Evolutionary conservation across 192 early-diverging fungal genomes (phyloP).

Genomic region (Coemansia sp.): DNA sequence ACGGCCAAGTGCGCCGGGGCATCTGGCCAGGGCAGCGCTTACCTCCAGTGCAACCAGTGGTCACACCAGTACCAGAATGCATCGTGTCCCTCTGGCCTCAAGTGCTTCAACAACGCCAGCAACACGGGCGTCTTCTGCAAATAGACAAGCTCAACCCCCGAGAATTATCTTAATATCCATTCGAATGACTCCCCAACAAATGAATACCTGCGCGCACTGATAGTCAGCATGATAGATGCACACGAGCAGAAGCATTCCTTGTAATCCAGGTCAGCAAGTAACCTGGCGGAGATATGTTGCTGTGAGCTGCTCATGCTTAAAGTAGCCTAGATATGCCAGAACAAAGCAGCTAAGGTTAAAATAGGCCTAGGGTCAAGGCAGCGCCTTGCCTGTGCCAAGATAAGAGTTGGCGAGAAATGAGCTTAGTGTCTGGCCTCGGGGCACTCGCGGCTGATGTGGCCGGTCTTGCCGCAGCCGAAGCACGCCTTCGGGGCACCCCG

Average conservation of each 20-base stretch:
- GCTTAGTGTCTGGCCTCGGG: conserved; percentile 15
- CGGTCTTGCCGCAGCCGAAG: conserved; percentile 51
- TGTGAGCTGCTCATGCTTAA: too few relatives aligned
- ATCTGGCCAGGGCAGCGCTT: conserved; percentile 21
- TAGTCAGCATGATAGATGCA: too few relatives aligned
- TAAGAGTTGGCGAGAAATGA: neutral
- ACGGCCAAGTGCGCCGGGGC: neutral
- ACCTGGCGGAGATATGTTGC: too few relatives aligned
- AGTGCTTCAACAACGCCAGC: conserved; percentile 38
- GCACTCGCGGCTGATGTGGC: conserved; percentile 51
- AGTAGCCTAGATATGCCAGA: too few relatives aligned
- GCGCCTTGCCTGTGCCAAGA: too few relatives aligned
- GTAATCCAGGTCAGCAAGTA: too few relatives aligned
- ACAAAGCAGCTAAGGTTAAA: too few relatives aligned
- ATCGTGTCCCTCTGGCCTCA: conserved; percentile 26
- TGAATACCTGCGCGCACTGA: too few relatives aligned
- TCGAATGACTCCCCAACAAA: too few relatives aligned
- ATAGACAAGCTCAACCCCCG: neutral
- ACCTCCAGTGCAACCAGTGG: conserved; percentile 42
- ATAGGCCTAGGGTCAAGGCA: too few relatives aligned
- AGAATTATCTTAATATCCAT: too few relatives aligned
- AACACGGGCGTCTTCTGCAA: conserved; percentile 34
- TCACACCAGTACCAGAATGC: conserved; percentile 33
- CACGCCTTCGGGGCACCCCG: conserved; percentile 22
- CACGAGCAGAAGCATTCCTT: too few relatives aligned